Base-by-base conservation (phyloP, 2,329 filamentous ascomycete species). In the Alternaria arborescens region DNA sequence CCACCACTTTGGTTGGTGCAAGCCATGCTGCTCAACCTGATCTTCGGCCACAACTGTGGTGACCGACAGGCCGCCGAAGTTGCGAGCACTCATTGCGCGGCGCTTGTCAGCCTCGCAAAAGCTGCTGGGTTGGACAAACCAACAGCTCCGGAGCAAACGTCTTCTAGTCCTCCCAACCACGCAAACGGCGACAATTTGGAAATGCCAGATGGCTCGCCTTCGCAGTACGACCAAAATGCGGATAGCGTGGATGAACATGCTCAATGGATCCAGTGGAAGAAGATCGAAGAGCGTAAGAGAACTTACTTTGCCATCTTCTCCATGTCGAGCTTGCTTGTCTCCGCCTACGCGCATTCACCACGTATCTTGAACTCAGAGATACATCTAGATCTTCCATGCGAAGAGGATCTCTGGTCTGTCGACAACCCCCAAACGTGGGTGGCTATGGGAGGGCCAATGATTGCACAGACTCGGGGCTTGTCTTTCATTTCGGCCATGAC, bases 351-450 rank as follows among this genome's bases (percentile, higher is more conserved):
- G 76, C 93, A 97, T 76, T 88, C 92, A 1, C 95, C 94, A 7
- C 90, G 92, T 1, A 85, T 99, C 71, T 93, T 94, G 44, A 98
- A 98, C 77, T 97, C 94, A 0, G 94, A 99, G 77, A 94, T 98
- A 53, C 85, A 89, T 55, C 85, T 97, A 26, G 92, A 97, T 71
- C 83, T 98, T 18, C 95, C 95, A 3, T 97, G 94, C 69, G 93
- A 97, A 74, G 95, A 99, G 77, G 91, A 96, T 60, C 88, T 97
- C 50, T 98, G 93, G 85, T 86, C 89, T 7, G 93, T 93, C 1
- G 91, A 96, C 65, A 93, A 87, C 38, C 89, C 91, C n/a, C 86
- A 90, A n/a, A 87, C 87, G 8, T 99, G 97, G 85, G 87, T 89
- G 62, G 86, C 89, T 59, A 88, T 89, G 78, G 93, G 94, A 34